Evolutionary conservation across 1,284 basidiomycete species (phyloP), one percentile per base, ranked within the genome.

Genomic region (Ustilago hordei): DNA sequence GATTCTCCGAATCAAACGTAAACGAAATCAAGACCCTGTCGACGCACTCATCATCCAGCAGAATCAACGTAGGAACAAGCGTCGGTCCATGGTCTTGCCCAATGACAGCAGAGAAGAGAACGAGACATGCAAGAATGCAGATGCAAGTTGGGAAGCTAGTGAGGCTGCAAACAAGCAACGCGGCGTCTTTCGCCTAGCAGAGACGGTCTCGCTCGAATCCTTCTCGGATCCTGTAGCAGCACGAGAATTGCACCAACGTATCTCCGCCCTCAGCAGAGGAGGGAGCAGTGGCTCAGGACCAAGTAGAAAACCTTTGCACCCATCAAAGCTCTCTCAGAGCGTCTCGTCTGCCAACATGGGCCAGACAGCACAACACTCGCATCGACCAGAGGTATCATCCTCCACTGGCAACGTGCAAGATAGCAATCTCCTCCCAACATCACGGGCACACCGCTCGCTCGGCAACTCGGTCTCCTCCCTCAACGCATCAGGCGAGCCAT

Each of bases 1-100:
- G 58, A 79, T 84, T 34, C 64, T 84, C n/a, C 62, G 83, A 34
- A 83, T 84, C 56, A 84, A 84, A 56, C 66, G 83, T 12, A 84
- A 84, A 45, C 64, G 83, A 28, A 70, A 75, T 34, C 75, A 81
- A 35, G 81, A 81, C 39, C 82, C 82, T 12, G 76, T 84, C 7
- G 81, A 82, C 63, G 81, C 82, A 0, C 78, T 84, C 63, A 67
- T 79, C 45, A 80, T 83, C 55, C 64, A 80, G 31, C 69, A 74
- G 53, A 69, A 64, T 54, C 65, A 79, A 53, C 62, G 76, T 1
- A 57, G 67, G 7, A 43, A 55, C 28, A 74, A 80, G 61, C 63
- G 73, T 32, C 47, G 70, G 11, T 72, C 68, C 7, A 72, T 68
- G 53, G 57, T 63, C 3, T 50, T 68, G 11, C 64, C 56, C 2